A percentile compares a stretch with the other conserved stretches of the same genome.
These are phyloP conservation scores for Metarhizium robertsii DNA, from an alignment of 2,329 filamentous ascomycete species.

Conservation along the genomic window DNA sequence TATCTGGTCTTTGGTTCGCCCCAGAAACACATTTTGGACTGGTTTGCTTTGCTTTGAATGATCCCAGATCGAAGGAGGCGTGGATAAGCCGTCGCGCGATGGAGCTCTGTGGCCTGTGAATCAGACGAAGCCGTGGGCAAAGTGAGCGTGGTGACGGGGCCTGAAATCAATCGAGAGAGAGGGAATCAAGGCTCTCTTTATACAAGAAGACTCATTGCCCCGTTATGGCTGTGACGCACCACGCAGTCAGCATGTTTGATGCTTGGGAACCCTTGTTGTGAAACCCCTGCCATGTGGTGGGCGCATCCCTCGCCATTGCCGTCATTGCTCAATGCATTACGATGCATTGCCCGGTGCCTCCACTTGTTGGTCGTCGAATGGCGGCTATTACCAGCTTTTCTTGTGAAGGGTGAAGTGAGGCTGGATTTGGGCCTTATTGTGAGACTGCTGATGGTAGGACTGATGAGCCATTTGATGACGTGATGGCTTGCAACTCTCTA, in stretches of 20 bases:
- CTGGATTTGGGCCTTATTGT: background rate
- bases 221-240: background rate
- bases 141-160: background rate
- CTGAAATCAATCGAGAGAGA: background rate
- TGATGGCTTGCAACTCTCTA: background rate
- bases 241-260: background rate
- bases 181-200: background rate
- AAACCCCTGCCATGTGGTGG: background rate
- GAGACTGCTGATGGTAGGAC: background rate
- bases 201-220: background rate
- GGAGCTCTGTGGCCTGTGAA: background rate
- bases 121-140: background rate
- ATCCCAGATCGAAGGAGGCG: background rate
- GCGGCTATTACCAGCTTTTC: background rate
- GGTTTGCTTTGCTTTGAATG: background rate
- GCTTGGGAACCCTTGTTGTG: background rate
- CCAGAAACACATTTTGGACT: constrained; percentile 40
- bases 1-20: constrained; percentile 34
- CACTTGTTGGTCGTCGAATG: background rate
- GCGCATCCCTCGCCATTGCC: background rate
- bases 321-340: background rate
- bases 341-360: background rate
- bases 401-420: background rate
- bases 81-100: background rate
- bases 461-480: background rate